Evolutionary conservation across 257 asterid species (phyloP).

Genomic region (Ehretia macrophylla): DNA sequence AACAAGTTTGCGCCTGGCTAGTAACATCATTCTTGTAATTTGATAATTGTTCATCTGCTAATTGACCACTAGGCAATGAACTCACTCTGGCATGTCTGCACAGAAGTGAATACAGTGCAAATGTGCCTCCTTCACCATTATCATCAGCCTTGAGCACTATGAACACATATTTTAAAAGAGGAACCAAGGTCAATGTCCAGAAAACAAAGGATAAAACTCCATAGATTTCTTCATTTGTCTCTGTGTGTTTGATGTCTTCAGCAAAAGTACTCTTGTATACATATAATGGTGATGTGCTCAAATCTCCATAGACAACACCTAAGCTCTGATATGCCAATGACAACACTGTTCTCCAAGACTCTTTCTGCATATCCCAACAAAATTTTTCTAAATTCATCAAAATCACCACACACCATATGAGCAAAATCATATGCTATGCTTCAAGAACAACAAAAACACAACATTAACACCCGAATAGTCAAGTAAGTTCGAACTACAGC

Average conservation of each 20-base stretch:
- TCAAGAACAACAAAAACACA: constrained; percentile 2
- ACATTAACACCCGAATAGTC: not conserved
- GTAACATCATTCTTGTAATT: constrained; percentile 53
- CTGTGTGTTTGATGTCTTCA: constrained; percentile 71
- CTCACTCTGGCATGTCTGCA: constrained; percentile 80
- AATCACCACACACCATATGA: not conserved
- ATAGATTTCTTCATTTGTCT: constrained; percentile 74
- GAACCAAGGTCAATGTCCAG: constrained; percentile 83
- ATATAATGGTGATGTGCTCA: constrained; percentile 85
- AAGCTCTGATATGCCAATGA: constrained; percentile 86
- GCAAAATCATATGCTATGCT: constrained; percentile 4
- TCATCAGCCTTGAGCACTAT: constrained; percentile 91
- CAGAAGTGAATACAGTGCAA: constrained; percentile 77
- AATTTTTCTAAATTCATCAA: constrained; percentile 6
- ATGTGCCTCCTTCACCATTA: constrained; percentile 95
- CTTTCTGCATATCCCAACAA: constrained; percentile 52
- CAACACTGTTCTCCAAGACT: constrained; percentile 75
- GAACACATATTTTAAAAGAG: constrained; percentile 75
- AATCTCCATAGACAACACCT: constrained; percentile 95
- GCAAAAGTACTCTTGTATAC: constrained; percentile 86
- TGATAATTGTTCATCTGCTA: constrained; percentile 75
- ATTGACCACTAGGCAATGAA: constrained; percentile 74
- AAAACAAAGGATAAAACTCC: constrained; percentile 81
- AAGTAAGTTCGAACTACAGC: constrained; percentile 6
- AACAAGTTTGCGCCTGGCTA: constrained; percentile 49